phyloP scores from a whole-genome alignment of 192 early-diverging fungal genomes.

The Coemansia sp. region DNA sequence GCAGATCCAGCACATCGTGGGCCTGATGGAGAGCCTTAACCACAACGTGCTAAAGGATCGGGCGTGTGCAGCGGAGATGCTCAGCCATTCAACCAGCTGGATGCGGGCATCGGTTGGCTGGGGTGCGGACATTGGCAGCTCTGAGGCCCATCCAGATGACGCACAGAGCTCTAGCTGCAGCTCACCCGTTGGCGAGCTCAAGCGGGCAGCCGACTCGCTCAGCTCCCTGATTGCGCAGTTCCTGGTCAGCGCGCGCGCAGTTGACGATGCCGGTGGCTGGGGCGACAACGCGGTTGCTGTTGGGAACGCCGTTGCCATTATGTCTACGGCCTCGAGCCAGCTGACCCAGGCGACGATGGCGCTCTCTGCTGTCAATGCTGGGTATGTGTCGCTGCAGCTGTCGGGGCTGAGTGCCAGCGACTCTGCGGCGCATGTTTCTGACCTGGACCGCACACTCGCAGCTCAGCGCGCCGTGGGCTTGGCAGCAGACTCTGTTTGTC shows the following conservation, averaged over 20 bases:
- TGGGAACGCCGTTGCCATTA: constrained; percentile 3
- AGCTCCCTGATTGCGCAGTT: constrained; percentile 22
- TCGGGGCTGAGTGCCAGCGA: neutral
- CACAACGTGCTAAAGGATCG: constrained; percentile 24
- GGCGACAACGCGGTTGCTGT: neutral
- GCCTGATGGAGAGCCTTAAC: constrained; percentile 26
- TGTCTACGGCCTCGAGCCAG: neutral
- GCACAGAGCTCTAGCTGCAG: neutral
- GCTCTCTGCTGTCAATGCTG: constrained; percentile 3
- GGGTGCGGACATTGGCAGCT: neutral
- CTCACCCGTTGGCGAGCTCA: constrained; percentile 10
- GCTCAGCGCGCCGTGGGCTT: constrained; percentile 1
- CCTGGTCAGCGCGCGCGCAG: constrained; percentile 1
- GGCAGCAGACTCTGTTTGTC: neutral
- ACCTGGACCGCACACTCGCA: neutral
- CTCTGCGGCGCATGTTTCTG: neutral
- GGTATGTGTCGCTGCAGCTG: constrained; percentile 3
- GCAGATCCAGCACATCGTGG: constrained; percentile 26
- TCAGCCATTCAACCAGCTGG: constrained; percentile 21
- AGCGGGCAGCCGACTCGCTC: constrained; percentile 15
- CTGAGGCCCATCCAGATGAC: neutral
- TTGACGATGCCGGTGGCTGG: constrained; percentile 32
- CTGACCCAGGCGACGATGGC: neutral
- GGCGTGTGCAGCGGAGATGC: constrained; percentile 14
- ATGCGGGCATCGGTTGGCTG: constrained; percentile 24